Evolutionary conservation across 805 yeast genomes (phyloP).

Genomic region (Huiozyma sinensis): DNA sequence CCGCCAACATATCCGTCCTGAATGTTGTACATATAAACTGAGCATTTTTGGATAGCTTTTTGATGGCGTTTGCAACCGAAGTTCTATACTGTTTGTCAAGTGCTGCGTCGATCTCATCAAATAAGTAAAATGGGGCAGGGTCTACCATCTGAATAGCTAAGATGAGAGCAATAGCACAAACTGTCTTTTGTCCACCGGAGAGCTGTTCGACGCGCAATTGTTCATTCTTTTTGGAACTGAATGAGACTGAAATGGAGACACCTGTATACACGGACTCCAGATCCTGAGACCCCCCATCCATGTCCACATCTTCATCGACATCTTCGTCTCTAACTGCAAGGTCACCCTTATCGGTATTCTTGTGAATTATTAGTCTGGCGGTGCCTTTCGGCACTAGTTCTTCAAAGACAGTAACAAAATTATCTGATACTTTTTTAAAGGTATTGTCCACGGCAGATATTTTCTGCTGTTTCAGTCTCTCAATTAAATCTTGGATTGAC

Average conservation of each 20-base stretch:
- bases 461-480: constrained; percentile 63
- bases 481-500: constrained; percentile 64
- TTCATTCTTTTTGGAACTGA: constrained; percentile 76
- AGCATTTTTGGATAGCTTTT: constrained; percentile 52
- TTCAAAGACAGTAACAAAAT: constrained; percentile 67
- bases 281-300: constrained; percentile 6
- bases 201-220: constrained; percentile 82
- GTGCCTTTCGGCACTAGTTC: constrained; percentile 74
- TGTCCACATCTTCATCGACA: constrained; percentile 15
- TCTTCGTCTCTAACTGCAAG: constrained; percentile 7
- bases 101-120: constrained; percentile 95
- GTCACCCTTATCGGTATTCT: constrained; percentile 10
- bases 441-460: constrained; percentile 72
- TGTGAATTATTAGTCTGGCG: constrained; percentile 63
- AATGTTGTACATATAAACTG: constrained; percentile 96
- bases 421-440: constrained; percentile 62
- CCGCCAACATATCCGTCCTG: constrained; percentile 82
- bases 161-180: constrained; percentile 92
- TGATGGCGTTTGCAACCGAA: constrained; percentile 70
- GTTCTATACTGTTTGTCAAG: constrained; percentile 85
- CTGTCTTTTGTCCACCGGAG: constrained; percentile 93
- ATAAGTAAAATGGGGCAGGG: constrained; percentile 93
- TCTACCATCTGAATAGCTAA: constrained; percentile 90
- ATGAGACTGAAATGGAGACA: constrained; percentile 77
- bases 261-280: constrained; percentile 47